These are phyloP conservation scores for Penicillium maclennaniae DNA, from an alignment of 495 filamentous ascomycete genomes.

Conservation along the genomic window DNA sequence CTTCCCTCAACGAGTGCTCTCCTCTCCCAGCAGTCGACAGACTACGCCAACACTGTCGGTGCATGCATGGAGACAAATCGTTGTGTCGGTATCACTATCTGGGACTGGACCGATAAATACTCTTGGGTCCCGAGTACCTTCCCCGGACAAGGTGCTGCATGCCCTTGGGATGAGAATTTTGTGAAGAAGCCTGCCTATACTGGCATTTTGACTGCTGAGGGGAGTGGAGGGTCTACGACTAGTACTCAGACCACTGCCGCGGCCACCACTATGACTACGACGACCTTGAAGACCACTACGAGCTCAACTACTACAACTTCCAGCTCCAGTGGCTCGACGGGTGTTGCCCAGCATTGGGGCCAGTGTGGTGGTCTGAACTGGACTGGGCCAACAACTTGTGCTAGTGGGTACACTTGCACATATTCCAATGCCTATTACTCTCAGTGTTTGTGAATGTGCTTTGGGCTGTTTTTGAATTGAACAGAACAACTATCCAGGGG, in stretches of 20 bases:
- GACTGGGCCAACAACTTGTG: conserved; percentile 46
- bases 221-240: conserved; percentile 18
- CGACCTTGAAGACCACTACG: conserved; percentile 18
- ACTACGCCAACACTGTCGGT: conserved; percentile 53
- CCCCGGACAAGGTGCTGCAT: conserved; percentile 46
- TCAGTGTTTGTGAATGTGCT: conserved; percentile 43
- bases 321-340: conserved; percentile 18
- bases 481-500: too few relatives aligned
- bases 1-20: conserved; percentile 44
- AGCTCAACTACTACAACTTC: conserved; percentile 27
- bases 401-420: conserved; percentile 42
- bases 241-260: conserved; percentile 22
- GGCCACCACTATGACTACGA: too few relatives aligned
- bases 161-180: conserved; percentile 53
- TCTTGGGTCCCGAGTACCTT: conserved; percentile 58
- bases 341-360: conserved; percentile 40
- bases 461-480: too few relatives aligned
- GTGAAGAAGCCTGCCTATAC: conserved; percentile 56
- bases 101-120: conserved; percentile 61
- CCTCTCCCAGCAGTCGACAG: conserved; percentile 52
- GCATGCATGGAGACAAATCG: conserved; percentile 54
- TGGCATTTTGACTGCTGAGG: conserved; percentile 33
- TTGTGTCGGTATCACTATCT: conserved; percentile 68
- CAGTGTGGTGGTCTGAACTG: conserved; percentile 52
- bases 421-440: conserved; percentile 46